Conservation (phyloP, 176 grass and related monocot species). For the bread wheat (Triticum aestivum) region DNA sequence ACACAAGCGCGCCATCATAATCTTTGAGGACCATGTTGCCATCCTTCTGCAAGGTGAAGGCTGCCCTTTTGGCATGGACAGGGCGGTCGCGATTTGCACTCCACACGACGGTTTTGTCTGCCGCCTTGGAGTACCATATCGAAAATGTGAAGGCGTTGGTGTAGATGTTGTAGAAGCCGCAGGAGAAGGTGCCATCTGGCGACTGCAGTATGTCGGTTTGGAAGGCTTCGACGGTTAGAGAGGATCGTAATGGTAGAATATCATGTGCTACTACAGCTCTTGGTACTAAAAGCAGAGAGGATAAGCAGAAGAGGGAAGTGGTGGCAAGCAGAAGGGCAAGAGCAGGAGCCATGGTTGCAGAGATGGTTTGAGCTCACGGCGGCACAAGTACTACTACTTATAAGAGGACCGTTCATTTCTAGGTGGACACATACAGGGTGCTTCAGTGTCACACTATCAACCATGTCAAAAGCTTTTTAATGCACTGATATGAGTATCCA, state of each 20-base stretch:
- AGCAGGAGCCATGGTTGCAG: not conserved
- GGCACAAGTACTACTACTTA: not conserved
- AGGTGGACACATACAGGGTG: not conserved
- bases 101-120: not conserved
- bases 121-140: not conserved
- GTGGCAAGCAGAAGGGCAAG: not conserved
- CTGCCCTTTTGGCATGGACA: constrained; percentile 35
- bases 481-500: too few species aligned
- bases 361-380: not conserved
- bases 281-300: not conserved
- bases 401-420: not conserved
- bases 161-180: not conserved
- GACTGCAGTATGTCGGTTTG: constrained; percentile 1
- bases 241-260: not conserved
- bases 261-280: not conserved
- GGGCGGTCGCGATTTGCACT: not conserved
- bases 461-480: not conserved
- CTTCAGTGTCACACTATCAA: not conserved
- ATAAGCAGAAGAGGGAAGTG: not conserved
- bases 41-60: constrained; percentile 29
- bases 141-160: not conserved
- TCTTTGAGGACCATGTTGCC: constrained; percentile 31
- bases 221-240: constrained; percentile 26
- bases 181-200: not conserved
- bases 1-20: constrained; percentile 19